Conservation (phyloP, 2,329 filamentous ascomycete genomes). For the Monosporascus sp. region DNA sequence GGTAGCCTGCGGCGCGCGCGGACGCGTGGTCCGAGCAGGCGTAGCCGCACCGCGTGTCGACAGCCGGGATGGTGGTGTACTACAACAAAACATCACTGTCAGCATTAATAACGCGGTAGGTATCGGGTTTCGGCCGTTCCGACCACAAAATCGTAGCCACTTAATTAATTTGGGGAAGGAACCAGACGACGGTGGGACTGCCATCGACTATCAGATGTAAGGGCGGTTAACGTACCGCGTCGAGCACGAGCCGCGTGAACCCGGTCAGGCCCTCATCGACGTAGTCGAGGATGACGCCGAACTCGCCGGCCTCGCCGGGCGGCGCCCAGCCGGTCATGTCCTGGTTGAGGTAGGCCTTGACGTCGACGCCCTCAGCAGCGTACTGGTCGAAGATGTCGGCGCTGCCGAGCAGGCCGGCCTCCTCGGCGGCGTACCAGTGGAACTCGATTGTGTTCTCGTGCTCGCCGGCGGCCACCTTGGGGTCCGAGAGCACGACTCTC, state of each 20-base stretch:
- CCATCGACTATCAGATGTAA: too few species aligned
- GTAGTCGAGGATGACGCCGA: slow-evolving; percentile 35
- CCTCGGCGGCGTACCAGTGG: slow-evolving; percentile 73
- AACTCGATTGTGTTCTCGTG: slow-evolving; percentile 83
- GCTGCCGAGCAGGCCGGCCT: slow-evolving; percentile 69
- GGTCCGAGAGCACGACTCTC: slow-evolving; percentile 66
- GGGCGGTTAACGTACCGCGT: slow-evolving; percentile 4
- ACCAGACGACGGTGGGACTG: background rate
- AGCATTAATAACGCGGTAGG: background rate
- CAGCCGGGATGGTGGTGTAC: slow-evolving; percentile 33
- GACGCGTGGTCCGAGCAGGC: slow-evolving; percentile 63
- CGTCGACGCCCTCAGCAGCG: slow-evolving; percentile 20
- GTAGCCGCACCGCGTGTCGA: slow-evolving; percentile 46
- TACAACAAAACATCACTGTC: background rate
- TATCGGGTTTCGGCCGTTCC: too few species aligned
- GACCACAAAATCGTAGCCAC: too few species aligned
- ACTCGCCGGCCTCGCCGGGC: slow-evolving; percentile 7
- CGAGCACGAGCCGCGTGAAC: slow-evolving; percentile 32
- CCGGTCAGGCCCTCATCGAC: slow-evolving; percentile 27
- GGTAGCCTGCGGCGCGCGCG: slow-evolving; percentile 61
- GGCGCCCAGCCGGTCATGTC: slow-evolving; percentile 36
- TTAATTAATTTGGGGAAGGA: background rate
- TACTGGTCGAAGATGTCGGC: slow-evolving; percentile 44
- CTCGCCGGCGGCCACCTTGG: slow-evolving; percentile 62
- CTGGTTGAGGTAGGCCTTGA: slow-evolving; percentile 37